Evolutionary conservation across 208 protist genomes (phyloP), one percentile per base, ranked within the genome.

Genomic region (Leishmania lainsoni): DNA sequence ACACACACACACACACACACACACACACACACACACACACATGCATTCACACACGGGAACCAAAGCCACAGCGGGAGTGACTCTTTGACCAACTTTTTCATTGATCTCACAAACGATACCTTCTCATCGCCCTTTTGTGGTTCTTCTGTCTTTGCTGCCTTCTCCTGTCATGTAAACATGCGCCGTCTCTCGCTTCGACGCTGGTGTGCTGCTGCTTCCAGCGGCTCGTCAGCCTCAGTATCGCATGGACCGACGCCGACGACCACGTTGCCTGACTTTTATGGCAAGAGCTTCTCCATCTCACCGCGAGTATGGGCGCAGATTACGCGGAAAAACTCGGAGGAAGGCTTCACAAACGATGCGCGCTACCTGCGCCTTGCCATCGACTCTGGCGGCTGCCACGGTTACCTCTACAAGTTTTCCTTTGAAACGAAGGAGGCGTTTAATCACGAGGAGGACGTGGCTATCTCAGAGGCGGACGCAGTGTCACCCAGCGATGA

Each of bases 361-460:
- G 82, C 83, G 32, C 93, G 94, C 32, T 90, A 87, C 52, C 86
- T 98, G 63, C 93, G 95, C 9, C 86, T 98, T 1, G 88, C 93
- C 42, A 93, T 98, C 66, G 95, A 97, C 79, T 94, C 92, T 9
- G 95, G 95, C 35, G 95, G 95, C 69, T 98, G 95, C 81, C 95
- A 98, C 83, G 95, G 95, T 16, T 98, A 94, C 59, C 73, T 93
- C 74, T 98, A 98, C 89, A 96, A 96, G 81, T 98, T 98, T 74
- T 81, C 89, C 26, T 94, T 97, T 72, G 93, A 98, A 73, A 75
- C 88, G 16, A 86, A 86, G 35, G 42, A 58, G 1, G 49, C 74
- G 35, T 76, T 95, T 12, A 87, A 90, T 84, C 68, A 72, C 8
- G 90, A 94, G 70, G 92, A 94, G 76, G 94, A 98, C 71, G 58